Base-by-base conservation (phyloP, 2,329 filamentous ascomycete genomes). In the Trichoderma polysporum region DNA sequence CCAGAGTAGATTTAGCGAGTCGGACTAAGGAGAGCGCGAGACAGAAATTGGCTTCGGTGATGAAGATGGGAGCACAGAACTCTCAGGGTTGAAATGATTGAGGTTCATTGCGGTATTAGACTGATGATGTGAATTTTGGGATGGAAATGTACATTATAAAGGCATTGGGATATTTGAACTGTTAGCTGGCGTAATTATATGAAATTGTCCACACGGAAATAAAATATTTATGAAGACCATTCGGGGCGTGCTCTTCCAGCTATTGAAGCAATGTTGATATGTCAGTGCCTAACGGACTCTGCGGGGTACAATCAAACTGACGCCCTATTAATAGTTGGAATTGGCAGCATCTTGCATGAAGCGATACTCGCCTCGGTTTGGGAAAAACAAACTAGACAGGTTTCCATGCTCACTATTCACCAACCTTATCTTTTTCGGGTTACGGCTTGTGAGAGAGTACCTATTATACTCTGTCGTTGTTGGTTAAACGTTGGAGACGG, bases 11-110 rank as follows among this genome's bases (percentile, higher is more conserved):
- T 37, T 67, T 70, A 3, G 52, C 65, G 1, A 71, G 71, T 8
- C 66, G 69, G 13, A 68, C 71, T 0, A 73, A 74, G 61, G 76
- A 79, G 50, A 75, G 76, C 27, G 73, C 76, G 10, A 69, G 77
- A 64, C 74, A 78, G 68, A 72, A 75, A 66, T 68, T 79, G 66
- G 76, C 75, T 17, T 74, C 73, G 56, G 74, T 75, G 4, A 77
- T 78, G 76, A 74, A 75, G 63, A 70, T 75, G 57, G 74, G 73
- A 31, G 89, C 92, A 76, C 93, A 92, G 33, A 58, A 31, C 2
- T 33, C 49, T 27, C 52, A 66, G 52, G 35, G 25, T n/a, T 67
- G 6, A 63, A 25, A 37, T 56, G 47, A 37, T 35, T 41, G 7
- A 1, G 15, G 3, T 19, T 52, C 7, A 9, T 33, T 5, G 33